These are phyloP conservation scores for Termitomyces sp. DNA, from an alignment of 768 basidiomycete species.

Conservation along the genomic window DNA sequence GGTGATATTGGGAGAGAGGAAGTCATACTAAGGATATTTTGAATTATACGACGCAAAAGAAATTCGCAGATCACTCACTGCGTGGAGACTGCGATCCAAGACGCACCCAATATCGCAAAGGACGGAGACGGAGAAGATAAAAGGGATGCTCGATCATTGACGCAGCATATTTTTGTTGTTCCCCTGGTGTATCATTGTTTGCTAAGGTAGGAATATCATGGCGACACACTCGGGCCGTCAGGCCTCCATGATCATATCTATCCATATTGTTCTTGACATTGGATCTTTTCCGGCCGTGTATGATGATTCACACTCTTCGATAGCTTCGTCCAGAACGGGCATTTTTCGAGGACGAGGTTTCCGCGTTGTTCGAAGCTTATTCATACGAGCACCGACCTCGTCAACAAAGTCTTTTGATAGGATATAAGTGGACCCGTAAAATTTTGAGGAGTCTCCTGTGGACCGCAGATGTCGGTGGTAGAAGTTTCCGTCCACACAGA, in stretches of 20 bases:
- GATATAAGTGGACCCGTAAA: slow-evolving; percentile 7
- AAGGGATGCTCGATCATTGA: slow-evolving; percentile 21
- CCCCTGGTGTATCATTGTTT: slow-evolving; percentile 34
- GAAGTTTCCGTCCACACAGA: slow-evolving; percentile 33
- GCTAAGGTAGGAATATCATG: slow-evolving; percentile 31
- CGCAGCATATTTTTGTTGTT: slow-evolving; percentile 33
- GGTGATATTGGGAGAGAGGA: no score
- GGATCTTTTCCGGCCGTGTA: slow-evolving; percentile 23
- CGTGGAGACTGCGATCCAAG: slow-evolving; percentile 21
- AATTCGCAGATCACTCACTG: background rate
- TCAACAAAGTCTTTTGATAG: slow-evolving; percentile 30
- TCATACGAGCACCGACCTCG: slow-evolving; percentile 21
- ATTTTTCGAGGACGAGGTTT: background rate
- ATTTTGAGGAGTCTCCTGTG: slow-evolving; percentile 26
- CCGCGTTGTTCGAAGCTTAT: slow-evolving; percentile 12
- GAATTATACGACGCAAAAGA: no score
- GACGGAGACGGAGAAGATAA: slow-evolving; percentile 18
- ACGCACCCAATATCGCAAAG: slow-evolving; percentile 32
- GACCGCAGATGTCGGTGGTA: slow-evolving; percentile 27
- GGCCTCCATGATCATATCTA: slow-evolving; percentile 26
- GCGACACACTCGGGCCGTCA: slow-evolving; percentile 33
- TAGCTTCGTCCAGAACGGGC: slow-evolving; percentile 20
- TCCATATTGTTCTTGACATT: slow-evolving; percentile 12
- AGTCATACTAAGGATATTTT: slow-evolving; percentile 22
- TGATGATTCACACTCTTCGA: slow-evolving; percentile 28